Conservation (phyloP, 2,329 filamentous ascomycete species). For the Nigrospora sphaerica region DNA sequence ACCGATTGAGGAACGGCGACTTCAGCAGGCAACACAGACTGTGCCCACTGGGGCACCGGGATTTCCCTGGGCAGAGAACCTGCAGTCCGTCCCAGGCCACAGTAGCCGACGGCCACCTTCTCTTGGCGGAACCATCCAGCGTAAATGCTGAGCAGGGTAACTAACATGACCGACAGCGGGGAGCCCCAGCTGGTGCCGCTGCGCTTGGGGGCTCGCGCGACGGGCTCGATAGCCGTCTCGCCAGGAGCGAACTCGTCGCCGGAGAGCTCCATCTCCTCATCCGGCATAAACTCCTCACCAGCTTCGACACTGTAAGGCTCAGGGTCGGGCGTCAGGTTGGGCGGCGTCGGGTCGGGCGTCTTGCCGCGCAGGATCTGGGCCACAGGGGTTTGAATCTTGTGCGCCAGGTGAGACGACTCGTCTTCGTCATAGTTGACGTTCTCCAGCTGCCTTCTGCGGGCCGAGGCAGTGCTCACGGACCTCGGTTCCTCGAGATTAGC, state of each 20-base stretch:
- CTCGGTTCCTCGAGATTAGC: slow-evolving; percentile 28
- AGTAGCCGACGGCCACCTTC: slow-evolving; percentile 94
- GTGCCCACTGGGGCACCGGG: slow-evolving; percentile 33
- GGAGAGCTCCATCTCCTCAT: slow-evolving; percentile 77
- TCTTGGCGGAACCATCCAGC: slow-evolving; percentile 85
- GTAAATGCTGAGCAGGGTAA: slow-evolving; percentile 65
- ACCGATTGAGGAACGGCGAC: slow-evolving; percentile 68
- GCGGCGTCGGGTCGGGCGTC: slow-evolving; percentile 21
- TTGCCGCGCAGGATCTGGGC: slow-evolving; percentile 27
- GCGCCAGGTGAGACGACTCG: slow-evolving; percentile 40
- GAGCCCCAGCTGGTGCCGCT: slow-evolving; percentile 44
- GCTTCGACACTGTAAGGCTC: slow-evolving; percentile 42
- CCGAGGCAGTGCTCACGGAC: slow-evolving; percentile 32
- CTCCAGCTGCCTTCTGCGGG: slow-evolving; percentile 29
- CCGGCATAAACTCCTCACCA: slow-evolving; percentile 90
- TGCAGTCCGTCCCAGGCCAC: slow-evolving; percentile 68
- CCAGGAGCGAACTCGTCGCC: slow-evolving; percentile 56
- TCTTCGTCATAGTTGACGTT: neutral
- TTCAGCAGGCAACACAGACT: slow-evolving; percentile 35
- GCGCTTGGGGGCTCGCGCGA: slow-evolving; percentile 27
- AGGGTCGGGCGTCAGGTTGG: slow-evolving; percentile 12
- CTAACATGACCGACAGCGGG: slow-evolving; percentile 63
- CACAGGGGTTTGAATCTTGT: slow-evolving; percentile 51
- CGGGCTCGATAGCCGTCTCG: slow-evolving; percentile 33
- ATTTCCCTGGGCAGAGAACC: slow-evolving; percentile 39